Evolutionary conservation across 768 basidiomycete species (phyloP), one percentile per base, ranked within the genome.

Genomic region (Suillus hirtellus): DNA sequence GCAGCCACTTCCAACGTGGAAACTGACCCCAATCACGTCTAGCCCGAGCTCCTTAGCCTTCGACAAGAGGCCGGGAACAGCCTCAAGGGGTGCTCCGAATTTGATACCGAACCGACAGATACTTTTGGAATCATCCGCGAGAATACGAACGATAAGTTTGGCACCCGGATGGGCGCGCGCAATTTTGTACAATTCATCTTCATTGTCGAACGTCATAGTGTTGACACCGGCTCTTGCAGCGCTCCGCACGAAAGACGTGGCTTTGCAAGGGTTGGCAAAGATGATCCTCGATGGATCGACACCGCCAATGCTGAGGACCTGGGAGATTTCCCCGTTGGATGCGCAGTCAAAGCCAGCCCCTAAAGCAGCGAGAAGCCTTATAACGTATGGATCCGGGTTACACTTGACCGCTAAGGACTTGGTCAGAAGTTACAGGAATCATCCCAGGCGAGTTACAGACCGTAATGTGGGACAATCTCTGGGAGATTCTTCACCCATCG

Each of bases 201-300:
- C 85, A 77, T 99, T 99, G 80, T 99, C 97, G 73, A 99, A 99
- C 6, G 96, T 98, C 96, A 98, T 97, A 79, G 84, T 88, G 72
- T 93, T 84, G 60, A 99, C 96, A 24, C 91, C 88, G 38, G 80
- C 76, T 69, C 84, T 87, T 47, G 88, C 88, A 17, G 97, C 92
- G 69, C 87, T 85, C 56, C 95, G 91, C 70, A 99, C 84, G 79
- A 96, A 98, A 0, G 95, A 96, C 12, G 86, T 83, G 2, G 97
- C 93, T 79, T 99, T 99, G 89, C 97, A 99, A 0, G 97, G 97
- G 78, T 99, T 99, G 67, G 97, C 97, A 71, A 95, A 99, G 73
- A 99, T 93, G 81, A 99, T 91, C 63, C 90, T 85, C 60, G 85
- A 83, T 4, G 96, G 88, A 54, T 85, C 82, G 59, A 96, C 84